These are phyloP conservation scores for Microcos paniculata DNA, from an alignment of 345 rosid genomes.

Conservation along the genomic window DNA sequence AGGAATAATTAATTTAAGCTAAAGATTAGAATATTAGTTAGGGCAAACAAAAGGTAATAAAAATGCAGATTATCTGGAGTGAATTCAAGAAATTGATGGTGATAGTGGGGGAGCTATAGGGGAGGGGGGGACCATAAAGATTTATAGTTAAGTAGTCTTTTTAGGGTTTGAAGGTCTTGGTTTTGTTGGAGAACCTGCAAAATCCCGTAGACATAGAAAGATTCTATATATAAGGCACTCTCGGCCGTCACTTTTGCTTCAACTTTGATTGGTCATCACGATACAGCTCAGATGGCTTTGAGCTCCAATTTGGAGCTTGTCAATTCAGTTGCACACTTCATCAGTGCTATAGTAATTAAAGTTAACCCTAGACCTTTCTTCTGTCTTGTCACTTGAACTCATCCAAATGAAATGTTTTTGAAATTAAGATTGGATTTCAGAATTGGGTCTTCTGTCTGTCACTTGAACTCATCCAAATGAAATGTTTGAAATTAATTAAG, in stretches of 20 bases:
- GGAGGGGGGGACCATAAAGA: not conserved
- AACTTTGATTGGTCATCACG: not conserved
- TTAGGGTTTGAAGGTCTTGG: not conserved
- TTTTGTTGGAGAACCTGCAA: not conserved
- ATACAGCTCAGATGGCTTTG: no score
- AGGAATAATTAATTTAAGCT: not conserved
- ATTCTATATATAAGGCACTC: not conserved
- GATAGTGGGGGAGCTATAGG: not conserved
- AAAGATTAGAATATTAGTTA: not conserved
- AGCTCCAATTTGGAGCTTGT: not conserved
- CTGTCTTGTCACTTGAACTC: not conserved
- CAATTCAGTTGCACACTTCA: not conserved
- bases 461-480: no score
- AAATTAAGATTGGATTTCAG: no score
- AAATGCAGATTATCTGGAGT: not conserved
- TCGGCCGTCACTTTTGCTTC: not conserved
- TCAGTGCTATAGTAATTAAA: no score
- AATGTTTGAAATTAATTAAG: no score
- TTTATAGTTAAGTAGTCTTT: not conserved
- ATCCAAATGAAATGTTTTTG: no score
- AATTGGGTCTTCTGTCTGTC: no score
- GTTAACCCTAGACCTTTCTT: no score
- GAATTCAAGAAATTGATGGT: not conserved
- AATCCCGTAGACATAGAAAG: not conserved
- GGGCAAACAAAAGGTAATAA: not conserved